Evolutionary conservation across 2,329 filamentous ascomycete genomes (phyloP), one percentile per base, ranked within the genome.

Genomic region (Cladosporium colombiae): DNA sequence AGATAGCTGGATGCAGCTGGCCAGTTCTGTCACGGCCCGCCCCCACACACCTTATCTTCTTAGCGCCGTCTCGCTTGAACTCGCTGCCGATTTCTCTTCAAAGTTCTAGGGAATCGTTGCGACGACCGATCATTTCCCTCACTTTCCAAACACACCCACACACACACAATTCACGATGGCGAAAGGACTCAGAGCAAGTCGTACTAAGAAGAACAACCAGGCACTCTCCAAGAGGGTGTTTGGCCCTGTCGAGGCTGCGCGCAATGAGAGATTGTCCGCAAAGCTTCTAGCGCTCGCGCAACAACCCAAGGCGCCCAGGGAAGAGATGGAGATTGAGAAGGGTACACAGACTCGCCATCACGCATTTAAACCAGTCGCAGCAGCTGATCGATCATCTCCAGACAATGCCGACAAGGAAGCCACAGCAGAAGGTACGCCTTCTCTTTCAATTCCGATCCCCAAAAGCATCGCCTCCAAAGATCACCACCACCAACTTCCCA

Each of bases 171-270:
- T 60, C 66, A 85, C 65, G 72, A 98, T 97, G 94, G 94, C 93
- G 27, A 97, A 96, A 78, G 91, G 91, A 76, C 83, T 91, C 68
- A 86, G 94, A 77, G 87, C 93, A 70, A 96, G 90, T 77, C 83
- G 86, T 70, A 88, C 84, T 74, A 97, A 97, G 83, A 84, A 85
- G 74, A 97, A 97, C 83, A 92, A 93, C 81, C 85, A 86, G 72
- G 89, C 87, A 73, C 85, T 97, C 70, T 93, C 93, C 78, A 83
- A 86, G 70, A 88, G 87, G 70, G 90, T 97, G 70, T 97, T 96
- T 79, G 91, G 90, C 1, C 94, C 94, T 18, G 88, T 89, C 64
- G 92, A 94, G 78, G 82, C 85, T 73, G 93, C 91, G 55, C 87
- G 94, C 72, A 89, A 89, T 62, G 89, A 93, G 79, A 89, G 94